Conservation (phyloP, 1,139 yeast species). For the Sugiyamaella castrensis region DNA sequence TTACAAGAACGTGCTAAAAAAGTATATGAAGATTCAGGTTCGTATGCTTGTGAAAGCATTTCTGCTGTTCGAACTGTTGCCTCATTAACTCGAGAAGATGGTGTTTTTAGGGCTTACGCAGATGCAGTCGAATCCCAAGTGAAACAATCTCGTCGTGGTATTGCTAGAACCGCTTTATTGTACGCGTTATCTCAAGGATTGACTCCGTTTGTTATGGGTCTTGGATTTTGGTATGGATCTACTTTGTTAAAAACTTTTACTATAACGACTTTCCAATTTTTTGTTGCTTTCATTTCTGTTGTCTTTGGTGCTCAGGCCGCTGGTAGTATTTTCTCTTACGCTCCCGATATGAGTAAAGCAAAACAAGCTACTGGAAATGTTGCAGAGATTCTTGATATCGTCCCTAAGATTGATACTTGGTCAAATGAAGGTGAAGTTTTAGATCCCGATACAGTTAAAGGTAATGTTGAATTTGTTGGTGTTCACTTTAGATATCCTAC, state of each 20-base stretch:
- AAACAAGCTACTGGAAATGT: constrained; percentile 68
- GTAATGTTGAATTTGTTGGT: constrained; percentile 60
- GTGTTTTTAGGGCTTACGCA: constrained; percentile 33
- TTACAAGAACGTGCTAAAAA: constrained; percentile 52
- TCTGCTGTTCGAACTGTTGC: constrained; percentile 40
- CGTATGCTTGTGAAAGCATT: constrained; percentile 39
- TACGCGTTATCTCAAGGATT: constrained; percentile 39
- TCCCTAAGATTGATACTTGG: constrained; percentile 54
- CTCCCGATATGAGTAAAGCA: constrained; percentile 59
- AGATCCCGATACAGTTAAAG: constrained; percentile 40
- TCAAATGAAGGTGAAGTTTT: constrained; percentile 54
- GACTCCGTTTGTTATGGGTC: constrained; percentile 39
- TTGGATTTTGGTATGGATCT: constrained; percentile 42
- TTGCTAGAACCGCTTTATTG: constrained; percentile 33
- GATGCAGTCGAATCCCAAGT: constrained; percentile 35
- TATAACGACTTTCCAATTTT: constrained; percentile 34
- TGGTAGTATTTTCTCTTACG: constrained; percentile 84
- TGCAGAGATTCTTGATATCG: constrained; percentile 66
- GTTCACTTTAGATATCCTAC: constrained; percentile 82
- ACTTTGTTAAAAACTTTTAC: constrained; percentile 31
- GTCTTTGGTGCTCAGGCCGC: constrained; percentile 84
- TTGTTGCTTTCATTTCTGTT: constrained; percentile 46
- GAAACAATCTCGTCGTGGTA: constrained; percentile 28
- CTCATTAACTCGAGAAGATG: constrained; percentile 38
- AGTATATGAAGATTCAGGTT: constrained; percentile 40